phyloP scores from a whole-genome alignment of 208 protist species.

The Perkinsela sp. region DNA sequence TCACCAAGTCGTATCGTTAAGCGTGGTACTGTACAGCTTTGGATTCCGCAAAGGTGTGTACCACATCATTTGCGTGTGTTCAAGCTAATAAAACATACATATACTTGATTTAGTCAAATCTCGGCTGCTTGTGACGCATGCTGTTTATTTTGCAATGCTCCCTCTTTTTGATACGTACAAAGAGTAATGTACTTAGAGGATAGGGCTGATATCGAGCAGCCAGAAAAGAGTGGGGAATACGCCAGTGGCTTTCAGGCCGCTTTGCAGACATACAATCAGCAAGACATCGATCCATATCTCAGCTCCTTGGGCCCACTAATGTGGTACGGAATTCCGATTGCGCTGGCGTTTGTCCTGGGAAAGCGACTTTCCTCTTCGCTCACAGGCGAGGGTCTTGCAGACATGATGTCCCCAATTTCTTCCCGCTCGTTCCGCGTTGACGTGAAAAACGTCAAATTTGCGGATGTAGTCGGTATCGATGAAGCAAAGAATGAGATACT shows the following conservation, averaged over 20 bases:
- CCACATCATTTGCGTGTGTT: too few relatives aligned
- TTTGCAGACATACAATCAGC: neutral
- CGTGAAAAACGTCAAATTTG: slow-evolving; percentile 38
- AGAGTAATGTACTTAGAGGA: too few relatives aligned
- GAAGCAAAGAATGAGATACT: slow-evolving; percentile 77
- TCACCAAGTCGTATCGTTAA: slow-evolving; percentile 99
- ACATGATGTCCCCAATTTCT: slow-evolving; percentile 57
- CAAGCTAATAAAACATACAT: too few relatives aligned
- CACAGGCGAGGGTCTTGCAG: slow-evolving; percentile 12
- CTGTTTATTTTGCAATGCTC: too few relatives aligned
- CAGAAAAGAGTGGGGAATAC: too few relatives aligned
- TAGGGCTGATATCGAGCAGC: too few relatives aligned
- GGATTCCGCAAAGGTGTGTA: too few relatives aligned
- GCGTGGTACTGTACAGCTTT: too few relatives aligned
- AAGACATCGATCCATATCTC: neutral
- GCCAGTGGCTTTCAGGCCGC: neutral
- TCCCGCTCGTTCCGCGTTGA: slow-evolving; percentile 39
- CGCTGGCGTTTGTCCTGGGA: neutral
- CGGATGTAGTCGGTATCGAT: slow-evolving; percentile 55
- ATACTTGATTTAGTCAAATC: too few relatives aligned
- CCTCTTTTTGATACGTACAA: too few relatives aligned
- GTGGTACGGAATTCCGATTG: neutral
- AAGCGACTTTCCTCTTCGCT: neutral
- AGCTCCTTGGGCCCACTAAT: neutral
- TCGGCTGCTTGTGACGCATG: too few relatives aligned